Evolutionary conservation across 2,329 filamentous ascomycete genomes (phyloP).

Genomic region (Ophiostoma triangulosporum): DNA sequence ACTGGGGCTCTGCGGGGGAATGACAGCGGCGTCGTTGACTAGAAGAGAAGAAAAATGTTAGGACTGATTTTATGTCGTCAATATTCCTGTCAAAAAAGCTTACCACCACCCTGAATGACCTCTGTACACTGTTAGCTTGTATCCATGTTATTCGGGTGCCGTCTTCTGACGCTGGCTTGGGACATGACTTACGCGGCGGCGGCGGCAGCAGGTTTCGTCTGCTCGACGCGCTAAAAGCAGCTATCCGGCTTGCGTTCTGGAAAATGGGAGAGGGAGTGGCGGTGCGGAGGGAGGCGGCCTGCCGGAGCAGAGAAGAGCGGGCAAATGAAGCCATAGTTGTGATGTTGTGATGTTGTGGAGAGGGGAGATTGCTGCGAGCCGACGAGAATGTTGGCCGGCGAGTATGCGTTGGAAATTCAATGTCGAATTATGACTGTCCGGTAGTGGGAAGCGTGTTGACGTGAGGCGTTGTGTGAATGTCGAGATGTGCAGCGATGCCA

Average conservation of each 20-base stretch:
- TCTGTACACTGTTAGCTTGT: slow-evolving; percentile 33
- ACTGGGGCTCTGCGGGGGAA: slow-evolving; percentile 57
- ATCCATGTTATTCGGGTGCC: neutral
- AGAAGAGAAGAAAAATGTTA: neutral
- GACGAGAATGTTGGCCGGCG: no score
- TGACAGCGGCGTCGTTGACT: slow-evolving; percentile 76
- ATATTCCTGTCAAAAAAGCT: slow-evolving; percentile 9
- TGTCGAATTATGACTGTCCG: neutral
- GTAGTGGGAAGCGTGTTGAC: neutral
- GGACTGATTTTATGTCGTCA: neutral
- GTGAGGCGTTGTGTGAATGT: neutral
- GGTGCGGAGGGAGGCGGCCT: slow-evolving; percentile 25
- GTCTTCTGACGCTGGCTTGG: no score
- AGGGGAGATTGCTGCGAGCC: neutral
- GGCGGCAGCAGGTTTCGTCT: slow-evolving; percentile 67
- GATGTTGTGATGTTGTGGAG: neutral
- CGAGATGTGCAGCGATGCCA: neutral
- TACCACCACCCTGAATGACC: slow-evolving; percentile 63
- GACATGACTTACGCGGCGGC: slow-evolving; percentile 69
- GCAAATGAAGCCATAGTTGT: slow-evolving; percentile 43
- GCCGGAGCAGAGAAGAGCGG: slow-evolving; percentile 41
- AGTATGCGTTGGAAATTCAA: no score
- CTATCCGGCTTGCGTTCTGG: slow-evolving; percentile 39
- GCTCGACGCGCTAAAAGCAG: slow-evolving; percentile 78
- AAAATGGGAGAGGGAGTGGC: slow-evolving; percentile 16